Percentiles rank a stretch among this genome's conserved stretches.
These are phyloP conservation scores for Globisporangium radiosum DNA, from an alignment of 352 stramenopile species.

Conservation along the genomic window DNA sequence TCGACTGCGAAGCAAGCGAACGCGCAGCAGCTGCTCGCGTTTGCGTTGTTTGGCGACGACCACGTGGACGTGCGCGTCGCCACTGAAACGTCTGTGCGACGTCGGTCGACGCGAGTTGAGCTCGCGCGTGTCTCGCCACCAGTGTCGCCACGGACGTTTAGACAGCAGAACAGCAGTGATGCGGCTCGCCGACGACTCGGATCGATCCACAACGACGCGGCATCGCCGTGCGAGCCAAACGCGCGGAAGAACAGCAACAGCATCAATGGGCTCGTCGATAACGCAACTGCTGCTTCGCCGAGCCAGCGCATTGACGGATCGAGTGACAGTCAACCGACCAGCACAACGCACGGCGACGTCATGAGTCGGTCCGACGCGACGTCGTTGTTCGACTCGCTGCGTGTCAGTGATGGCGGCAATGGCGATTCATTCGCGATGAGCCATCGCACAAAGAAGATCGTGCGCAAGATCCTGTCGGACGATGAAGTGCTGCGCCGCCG, in stretches of 20 bases:
- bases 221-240: too few species aligned
- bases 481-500: slow-evolving; percentile 19
- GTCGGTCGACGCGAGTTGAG: background rate
- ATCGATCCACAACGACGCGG: too few species aligned
- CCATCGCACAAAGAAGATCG: slow-evolving; percentile 26
- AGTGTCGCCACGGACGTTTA: background rate
- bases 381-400: background rate
- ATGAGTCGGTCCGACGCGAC: too few species aligned
- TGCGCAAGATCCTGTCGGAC: slow-evolving; percentile 31
- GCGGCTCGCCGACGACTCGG: too few species aligned
- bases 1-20: slow-evolving; percentile 27
- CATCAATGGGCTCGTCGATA: too few species aligned
- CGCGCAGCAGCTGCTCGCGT: slow-evolving; percentile 13
- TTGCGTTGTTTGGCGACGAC: slow-evolving; percentile 18
- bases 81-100: slow-evolving; percentile 2
- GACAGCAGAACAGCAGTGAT: background rate
- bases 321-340: too few species aligned
- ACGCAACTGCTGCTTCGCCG: too few species aligned
- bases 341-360: too few species aligned
- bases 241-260: too few species aligned
- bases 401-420: background rate
- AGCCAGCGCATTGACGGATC: too few species aligned
- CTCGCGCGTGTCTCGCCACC: too few species aligned
- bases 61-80: slow-evolving; percentile 1
- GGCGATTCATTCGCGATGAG: background rate